Base-by-base conservation (phyloP, 164 flowering plant genomes). In the Houttuynia cordata region DNA sequence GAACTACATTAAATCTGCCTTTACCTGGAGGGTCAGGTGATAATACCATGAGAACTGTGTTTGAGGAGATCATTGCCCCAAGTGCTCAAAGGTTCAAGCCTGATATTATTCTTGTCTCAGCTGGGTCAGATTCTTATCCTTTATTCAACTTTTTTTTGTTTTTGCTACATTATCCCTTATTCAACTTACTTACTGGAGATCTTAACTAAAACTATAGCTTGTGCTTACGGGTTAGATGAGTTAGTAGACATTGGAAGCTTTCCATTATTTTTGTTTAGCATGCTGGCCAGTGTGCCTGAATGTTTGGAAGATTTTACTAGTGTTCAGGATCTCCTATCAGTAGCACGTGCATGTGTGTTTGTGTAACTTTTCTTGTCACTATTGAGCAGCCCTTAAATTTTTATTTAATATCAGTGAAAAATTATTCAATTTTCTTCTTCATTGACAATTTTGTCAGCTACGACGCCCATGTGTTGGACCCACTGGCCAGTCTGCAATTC, bases 21-120 rank as follows among this genome's bases (percentile, higher is more conserved):
- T 70, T 92, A 60, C 96, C 98, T 0, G 98, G 96, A 73, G 98
- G 98, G 57, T 89, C 98, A 18, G 98, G 98, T 62, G 96, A 92
- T 71, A 65, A 56, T 59, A 77, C 96, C 61, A 89, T 92, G 93
- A 80, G 87, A 62, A 71, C 77, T 37, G 88, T 87, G 60, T 87
- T 92, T 67, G 93, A 87, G 56, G 93, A 87, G 69, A 86, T 92
- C 49, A 87, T 92, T 70, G 88, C 71, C 24, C 98, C 96, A 53
- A 70, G 79, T 71, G 96, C 87, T n/a, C 93, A 84, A 67, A 81
- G 84, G 67, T 92, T 92, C 78, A 83, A 82, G 77, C 98, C 98
- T 13, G 96, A 92, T 64, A 87, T 92, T 41, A 92, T 92, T 63
- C 91, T 89, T n/a, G 96, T 87, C 61, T 92, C 98, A 58, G 96